phyloP scores from a whole-genome alignment of 1,284 basidiomycete species.

The Thecaphora thlaspeos region DNA sequence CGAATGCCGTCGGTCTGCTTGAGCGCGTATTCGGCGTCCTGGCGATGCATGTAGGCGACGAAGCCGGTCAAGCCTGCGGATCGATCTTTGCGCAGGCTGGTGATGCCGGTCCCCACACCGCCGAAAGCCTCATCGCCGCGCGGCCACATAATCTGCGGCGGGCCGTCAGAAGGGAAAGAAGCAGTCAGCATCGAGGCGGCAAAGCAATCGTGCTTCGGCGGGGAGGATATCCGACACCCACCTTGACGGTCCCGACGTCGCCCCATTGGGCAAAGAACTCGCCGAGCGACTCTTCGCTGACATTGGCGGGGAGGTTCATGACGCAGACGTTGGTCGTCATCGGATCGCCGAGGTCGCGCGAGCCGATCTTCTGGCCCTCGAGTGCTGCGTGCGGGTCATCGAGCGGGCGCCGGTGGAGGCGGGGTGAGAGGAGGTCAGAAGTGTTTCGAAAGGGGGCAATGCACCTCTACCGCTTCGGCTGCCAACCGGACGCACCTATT shows the following conservation, averaged over 20 bases:
- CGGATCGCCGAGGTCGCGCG: conserved; percentile 78
- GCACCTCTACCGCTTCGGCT: too few relatives aligned
- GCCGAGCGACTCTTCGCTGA: conserved; percentile 79
- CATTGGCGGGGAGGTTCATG: conserved; percentile 73
- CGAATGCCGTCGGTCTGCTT: conserved; percentile 84
- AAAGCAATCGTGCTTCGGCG: too few relatives aligned
- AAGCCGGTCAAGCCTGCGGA: conserved; percentile 81
- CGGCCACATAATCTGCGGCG: conserved; percentile 44
- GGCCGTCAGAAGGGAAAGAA: too few relatives aligned
- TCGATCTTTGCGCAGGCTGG: conserved; percentile 67
- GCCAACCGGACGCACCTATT: conserved; percentile 2
- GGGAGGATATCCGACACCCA: too few relatives aligned
- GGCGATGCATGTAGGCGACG: conserved; percentile 89
- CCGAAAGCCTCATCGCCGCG: conserved; percentile 27
- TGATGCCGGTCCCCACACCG: conserved; percentile 68
- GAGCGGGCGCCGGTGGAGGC: neutral
- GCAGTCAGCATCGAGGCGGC: too few relatives aligned
- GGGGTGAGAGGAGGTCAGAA: neutral
- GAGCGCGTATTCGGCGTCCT: conserved; percentile 82
- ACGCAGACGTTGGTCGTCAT: conserved; percentile 93
- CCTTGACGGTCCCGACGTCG: conserved; percentile 62
- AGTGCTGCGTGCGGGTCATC: conserved; percentile 63
- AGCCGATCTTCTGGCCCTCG: conserved; percentile 76
- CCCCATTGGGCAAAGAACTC: conserved; percentile 73
- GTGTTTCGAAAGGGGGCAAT: too few relatives aligned